Percentiles rank a stretch among this genome's conserved stretches.
Conservation (phyloP, 106 monocot species). For the Apostasia shenzhenica region DNA sequence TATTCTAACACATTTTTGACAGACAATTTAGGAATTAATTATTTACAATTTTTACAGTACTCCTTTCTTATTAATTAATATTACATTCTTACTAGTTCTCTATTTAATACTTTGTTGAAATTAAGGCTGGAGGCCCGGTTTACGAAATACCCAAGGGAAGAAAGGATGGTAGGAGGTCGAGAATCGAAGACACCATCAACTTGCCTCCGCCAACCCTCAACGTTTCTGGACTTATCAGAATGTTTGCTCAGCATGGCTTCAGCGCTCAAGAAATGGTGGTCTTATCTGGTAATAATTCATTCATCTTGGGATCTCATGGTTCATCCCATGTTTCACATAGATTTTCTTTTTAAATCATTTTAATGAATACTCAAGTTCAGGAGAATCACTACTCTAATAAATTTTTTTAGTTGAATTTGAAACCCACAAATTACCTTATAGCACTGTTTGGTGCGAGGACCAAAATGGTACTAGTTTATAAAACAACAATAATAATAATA, state of each 20-base stretch:
- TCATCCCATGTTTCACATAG: no score
- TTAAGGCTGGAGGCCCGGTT: slow-evolving; percentile 73
- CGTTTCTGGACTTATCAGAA: slow-evolving; percentile 37
- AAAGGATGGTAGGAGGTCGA: slow-evolving; percentile 75
- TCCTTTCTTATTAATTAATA: no score
- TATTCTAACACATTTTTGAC: no score
- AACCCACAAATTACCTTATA: no score
- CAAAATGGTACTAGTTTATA: no score
- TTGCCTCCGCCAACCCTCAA: slow-evolving; percentile 64
- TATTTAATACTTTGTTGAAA: not conserved
- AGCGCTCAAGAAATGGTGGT: slow-evolving; percentile 54
- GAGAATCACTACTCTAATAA: no score
- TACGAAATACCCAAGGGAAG: slow-evolving; percentile 63
- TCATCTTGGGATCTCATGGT: no score
- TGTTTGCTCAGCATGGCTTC: slow-evolving; percentile 65
- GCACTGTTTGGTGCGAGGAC: no score
- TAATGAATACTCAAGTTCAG: no score
- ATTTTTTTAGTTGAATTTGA: no score
- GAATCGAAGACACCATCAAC: slow-evolving; percentile 56
- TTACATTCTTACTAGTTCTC: not conserved
- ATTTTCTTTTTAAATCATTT: no score
- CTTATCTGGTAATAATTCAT: slow-evolving; percentile 33
- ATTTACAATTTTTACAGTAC: not conserved
- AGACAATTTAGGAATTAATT: not conserved
- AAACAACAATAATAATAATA: no score